These are phyloP conservation scores for Leccinum rimulosum DNA, from an alignment of 768 basidiomycete genomes.

Conservation along the genomic window DNA sequence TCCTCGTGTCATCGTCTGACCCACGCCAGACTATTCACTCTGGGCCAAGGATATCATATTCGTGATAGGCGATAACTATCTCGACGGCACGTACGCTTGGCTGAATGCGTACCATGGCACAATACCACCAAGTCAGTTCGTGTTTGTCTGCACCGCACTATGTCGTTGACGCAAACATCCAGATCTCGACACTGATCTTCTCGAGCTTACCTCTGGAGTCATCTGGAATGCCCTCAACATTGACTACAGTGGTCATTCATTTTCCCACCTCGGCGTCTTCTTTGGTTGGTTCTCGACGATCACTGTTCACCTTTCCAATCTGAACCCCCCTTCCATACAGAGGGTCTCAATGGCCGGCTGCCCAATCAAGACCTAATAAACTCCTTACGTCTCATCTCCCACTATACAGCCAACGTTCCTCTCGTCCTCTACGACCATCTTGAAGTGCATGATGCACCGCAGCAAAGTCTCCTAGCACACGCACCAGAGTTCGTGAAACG, in stretches of 20 bases:
- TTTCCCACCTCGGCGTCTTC: constrained; percentile 93
- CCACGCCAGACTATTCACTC: constrained; percentile 65
- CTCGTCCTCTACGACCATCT: constrained; percentile 79
- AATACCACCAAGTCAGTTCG: constrained; percentile 59
- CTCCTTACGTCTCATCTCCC: constrained; percentile 69
- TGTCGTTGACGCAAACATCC: background rate
- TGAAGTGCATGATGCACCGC: constrained; percentile 44
- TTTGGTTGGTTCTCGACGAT: constrained; percentile 58
- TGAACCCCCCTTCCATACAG: constrained; percentile 39
- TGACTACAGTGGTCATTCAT: constrained; percentile 96
- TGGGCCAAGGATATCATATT: constrained; percentile 97
- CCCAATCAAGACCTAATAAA: constrained; percentile 97
- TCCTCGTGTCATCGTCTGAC: constrained; percentile 4
- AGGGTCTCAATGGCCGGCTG: constrained; percentile 91
- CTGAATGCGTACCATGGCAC: constrained; percentile 77
- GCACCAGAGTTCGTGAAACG: constrained; percentile 44
- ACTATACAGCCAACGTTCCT: constrained; percentile 72
- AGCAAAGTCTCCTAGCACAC: constrained; percentile 39
- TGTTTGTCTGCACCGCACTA: background rate
- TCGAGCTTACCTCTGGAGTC: constrained; percentile 73
- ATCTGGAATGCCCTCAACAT: constrained; percentile 95
- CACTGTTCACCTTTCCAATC: constrained; percentile 1
- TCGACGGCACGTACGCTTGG: constrained; percentile 95
- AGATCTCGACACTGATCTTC: constrained; percentile 67
- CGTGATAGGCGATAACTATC: constrained; percentile 82